These are phyloP conservation scores for Gossypium raimondii DNA, from an alignment of 345 rosid genomes.

Conservation along the genomic window DNA sequence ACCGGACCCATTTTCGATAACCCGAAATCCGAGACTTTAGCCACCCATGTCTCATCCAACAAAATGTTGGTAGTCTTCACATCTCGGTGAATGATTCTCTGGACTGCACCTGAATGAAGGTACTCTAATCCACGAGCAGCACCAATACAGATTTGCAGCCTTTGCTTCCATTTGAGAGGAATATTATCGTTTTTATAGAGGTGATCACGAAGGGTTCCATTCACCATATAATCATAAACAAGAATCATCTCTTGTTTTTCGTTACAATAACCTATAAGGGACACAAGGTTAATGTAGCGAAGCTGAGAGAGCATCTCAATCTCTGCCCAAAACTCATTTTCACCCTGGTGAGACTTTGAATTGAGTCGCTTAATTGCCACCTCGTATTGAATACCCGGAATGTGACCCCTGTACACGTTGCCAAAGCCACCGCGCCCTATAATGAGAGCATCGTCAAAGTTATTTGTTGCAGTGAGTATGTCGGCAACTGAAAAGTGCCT, in stretches of 20 bases:
- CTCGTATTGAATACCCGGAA: slow-evolving; percentile 31
- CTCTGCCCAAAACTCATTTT: slow-evolving; percentile 44
- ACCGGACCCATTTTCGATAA: slow-evolving; percentile 22
- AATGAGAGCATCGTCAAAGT: slow-evolving; percentile 39
- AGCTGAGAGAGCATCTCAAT: slow-evolving; percentile 49
- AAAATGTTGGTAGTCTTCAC: slow-evolving; percentile 14
- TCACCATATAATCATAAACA: slow-evolving; percentile 32
- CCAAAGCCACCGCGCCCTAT: slow-evolving; percentile 49
- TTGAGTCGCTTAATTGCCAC: slow-evolving; percentile 51
- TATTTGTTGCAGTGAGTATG: slow-evolving; percentile 41
- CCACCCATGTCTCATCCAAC: slow-evolving; percentile 10
- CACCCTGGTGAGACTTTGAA: slow-evolving; percentile 46
- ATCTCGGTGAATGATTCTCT: slow-evolving; percentile 11
- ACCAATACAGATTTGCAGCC: slow-evolving; percentile 27
- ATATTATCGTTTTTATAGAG: slow-evolving; percentile 5
- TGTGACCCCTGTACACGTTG: slow-evolving; percentile 40
- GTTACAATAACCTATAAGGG: slow-evolving; percentile 45
- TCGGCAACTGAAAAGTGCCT: slow-evolving; percentile 39
- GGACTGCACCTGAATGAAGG: slow-evolving; percentile 24
- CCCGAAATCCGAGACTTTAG: slow-evolving; percentile 30
- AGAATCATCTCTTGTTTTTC: slow-evolving; percentile 50
- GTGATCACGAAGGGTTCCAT: slow-evolving; percentile 28
- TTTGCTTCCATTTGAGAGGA: slow-evolving; percentile 27
- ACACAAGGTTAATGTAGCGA: slow-evolving; percentile 46
- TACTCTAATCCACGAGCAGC: slow-evolving; percentile 30